Evolutionary conservation across 2,329 filamentous ascomycete species (phyloP).

Genomic region (Aphanocladium album): DNA sequence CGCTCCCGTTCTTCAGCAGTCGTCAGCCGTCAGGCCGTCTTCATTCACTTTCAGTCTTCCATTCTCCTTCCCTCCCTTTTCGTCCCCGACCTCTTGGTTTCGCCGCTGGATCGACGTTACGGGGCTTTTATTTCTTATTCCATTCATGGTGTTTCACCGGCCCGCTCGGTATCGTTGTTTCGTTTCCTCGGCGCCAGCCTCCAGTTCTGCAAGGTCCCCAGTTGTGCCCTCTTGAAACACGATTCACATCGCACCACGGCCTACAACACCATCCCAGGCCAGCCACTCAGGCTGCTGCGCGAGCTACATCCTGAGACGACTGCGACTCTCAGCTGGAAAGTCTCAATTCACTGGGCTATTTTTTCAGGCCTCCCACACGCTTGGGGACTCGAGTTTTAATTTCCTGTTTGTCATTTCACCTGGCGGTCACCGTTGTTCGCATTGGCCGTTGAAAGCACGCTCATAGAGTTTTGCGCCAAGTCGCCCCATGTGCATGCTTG

Average conservation of each 20-base stretch:
- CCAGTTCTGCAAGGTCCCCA: slow-evolving; percentile 4
- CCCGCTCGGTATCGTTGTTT: neutral
- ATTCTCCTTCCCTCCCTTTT: neutral
- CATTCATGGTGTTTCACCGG: slow-evolving; percentile 1
- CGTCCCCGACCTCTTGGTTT: neutral
- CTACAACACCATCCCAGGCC: neutral
- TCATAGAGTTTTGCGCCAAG: neutral
- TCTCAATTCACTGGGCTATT: neutral
- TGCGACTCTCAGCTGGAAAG: neutral
- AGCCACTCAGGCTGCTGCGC: neutral
- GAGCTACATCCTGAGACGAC: neutral
- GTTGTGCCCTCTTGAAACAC: slow-evolving; percentile 7
- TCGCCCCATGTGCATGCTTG: neutral
- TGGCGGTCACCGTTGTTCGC: neutral
- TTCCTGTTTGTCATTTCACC: neutral
- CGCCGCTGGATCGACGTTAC: neutral
- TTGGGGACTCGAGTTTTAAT: neutral
- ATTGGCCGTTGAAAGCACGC: neutral
- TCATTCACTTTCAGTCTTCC: neutral
- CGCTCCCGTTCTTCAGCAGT: neutral
- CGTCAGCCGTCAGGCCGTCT: neutral
- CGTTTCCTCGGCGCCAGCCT: slow-evolving; percentile 1
- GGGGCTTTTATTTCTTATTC: neutral
- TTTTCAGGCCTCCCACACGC: neutral
- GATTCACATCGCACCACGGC: slow-evolving; percentile 8